Percentiles rank a stretch among this genome's conserved stretches.
These are phyloP conservation scores for Cetraspora pellucida DNA, from an alignment of 192 early-diverging fungal species.

Conservation along the genomic window DNA sequence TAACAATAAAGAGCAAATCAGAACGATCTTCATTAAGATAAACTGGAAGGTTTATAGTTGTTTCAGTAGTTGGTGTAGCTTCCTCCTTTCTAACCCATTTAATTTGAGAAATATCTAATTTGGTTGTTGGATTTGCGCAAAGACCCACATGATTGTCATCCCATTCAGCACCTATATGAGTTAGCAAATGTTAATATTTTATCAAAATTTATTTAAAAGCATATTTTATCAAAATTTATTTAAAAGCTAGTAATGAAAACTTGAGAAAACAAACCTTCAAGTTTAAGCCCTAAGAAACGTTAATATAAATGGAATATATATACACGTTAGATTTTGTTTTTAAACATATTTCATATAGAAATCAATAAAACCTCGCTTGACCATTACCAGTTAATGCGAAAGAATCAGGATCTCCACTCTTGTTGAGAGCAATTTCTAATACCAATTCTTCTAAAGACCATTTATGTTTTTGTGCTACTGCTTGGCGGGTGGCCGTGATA, in stretches of 20 bases:
- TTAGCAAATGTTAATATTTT: constrained; percentile 23
- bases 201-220: not conserved
- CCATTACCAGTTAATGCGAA: constrained; percentile 20
- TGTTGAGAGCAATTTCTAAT: constrained; percentile 51
- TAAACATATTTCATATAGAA: constrained; percentile 24
- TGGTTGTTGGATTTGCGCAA: constrained; percentile 35
- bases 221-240: not conserved
- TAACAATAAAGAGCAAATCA: constrained; percentile 59
- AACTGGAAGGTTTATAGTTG: constrained; percentile 51
- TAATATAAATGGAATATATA: not conserved
- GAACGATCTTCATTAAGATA: constrained; percentile 68
- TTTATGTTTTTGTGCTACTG: constrained; percentile 67
- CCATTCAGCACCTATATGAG: constrained; percentile 58
- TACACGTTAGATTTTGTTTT: constrained; percentile 10
- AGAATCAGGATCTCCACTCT: constrained; percentile 19
- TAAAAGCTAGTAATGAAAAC: not conserved
- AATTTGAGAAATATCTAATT: constrained; percentile 38
- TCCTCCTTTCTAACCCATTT: constrained; percentile 46
- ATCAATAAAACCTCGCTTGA: not conserved
- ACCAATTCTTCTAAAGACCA: constrained; percentile 85
- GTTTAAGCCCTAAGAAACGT: too few species aligned
- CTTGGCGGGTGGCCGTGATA: constrained; percentile 88
- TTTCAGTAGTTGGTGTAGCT: not conserved
- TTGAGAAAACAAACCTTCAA: not conserved
- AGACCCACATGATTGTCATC: constrained; percentile 38